Percentiles rank a stretch among this genome's conserved stretches.
phyloP scores from a whole-genome alignment of 2,329 filamentous ascomycete species.

The Escovopsis sp. region DNA sequence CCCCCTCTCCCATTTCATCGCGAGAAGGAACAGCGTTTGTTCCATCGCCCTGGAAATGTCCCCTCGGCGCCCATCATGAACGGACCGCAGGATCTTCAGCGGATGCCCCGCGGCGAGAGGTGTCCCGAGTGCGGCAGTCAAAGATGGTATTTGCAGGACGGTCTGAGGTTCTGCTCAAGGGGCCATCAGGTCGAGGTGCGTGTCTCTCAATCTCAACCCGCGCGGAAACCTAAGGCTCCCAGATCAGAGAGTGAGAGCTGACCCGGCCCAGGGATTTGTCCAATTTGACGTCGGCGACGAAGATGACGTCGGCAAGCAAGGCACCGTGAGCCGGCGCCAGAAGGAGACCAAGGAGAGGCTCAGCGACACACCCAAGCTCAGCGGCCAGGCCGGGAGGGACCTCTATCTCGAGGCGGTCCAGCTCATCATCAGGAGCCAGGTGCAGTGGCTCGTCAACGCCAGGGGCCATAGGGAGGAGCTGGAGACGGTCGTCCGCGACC shows the following conservation, averaged over 20 bases:
- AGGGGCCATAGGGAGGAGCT: constrained; percentile 57
- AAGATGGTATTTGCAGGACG: constrained; percentile 60
- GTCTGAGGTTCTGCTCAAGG: constrained; percentile 63
- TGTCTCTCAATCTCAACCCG: neutral
- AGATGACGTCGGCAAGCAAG: constrained; percentile 51
- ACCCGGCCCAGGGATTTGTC: constrained; percentile 31
- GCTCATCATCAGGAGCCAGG: constrained; percentile 69
- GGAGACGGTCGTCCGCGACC: constrained; percentile 64
- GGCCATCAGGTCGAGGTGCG: constrained; percentile 65
- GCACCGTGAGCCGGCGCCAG: constrained; percentile 39
- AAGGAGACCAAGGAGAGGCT: constrained; percentile 41
- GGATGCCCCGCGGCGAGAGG: constrained; percentile 36
- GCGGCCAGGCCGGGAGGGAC: constrained; percentile 54
- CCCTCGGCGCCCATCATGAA: constrained; percentile 20
- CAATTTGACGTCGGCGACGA: constrained; percentile 49
- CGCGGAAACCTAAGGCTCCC: too few species aligned
- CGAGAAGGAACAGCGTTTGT: too few species aligned
- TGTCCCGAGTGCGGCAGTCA: constrained; percentile 55
- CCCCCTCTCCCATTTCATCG: too few species aligned
- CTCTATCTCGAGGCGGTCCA: constrained; percentile 78
- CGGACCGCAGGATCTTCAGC: constrained; percentile 29
- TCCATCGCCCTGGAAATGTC: constrained; percentile 9
- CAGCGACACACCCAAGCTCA: constrained; percentile 34
- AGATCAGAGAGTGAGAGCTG: neutral
- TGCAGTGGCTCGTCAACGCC: constrained; percentile 54